Percentiles rank a stretch among this genome's conserved stretches.
These are phyloP conservation scores for Juncus effusus DNA, from an alignment of 176 grass and related monocot genomes.

Conservation along the genomic window DNA sequence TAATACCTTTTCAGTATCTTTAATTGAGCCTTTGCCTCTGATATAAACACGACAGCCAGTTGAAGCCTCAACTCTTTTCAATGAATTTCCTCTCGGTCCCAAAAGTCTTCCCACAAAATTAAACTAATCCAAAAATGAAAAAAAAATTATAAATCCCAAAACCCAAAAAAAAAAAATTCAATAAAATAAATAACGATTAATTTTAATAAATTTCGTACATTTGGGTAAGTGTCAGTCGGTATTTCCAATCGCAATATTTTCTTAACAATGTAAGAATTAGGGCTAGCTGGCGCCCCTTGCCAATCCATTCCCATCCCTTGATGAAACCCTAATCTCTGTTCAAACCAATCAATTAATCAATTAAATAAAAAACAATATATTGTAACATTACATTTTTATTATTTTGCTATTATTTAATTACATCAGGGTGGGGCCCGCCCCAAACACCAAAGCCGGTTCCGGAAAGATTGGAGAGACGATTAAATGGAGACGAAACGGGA, in stretches of 20 bases:
- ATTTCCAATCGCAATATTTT: constrained; percentile 91
- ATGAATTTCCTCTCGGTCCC: constrained; percentile 89
- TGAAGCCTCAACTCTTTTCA: constrained; percentile 92
- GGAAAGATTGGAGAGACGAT: constrained; percentile 52
- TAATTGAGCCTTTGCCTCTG: constrained; percentile 96
- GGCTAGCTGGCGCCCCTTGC: constrained; percentile 72
- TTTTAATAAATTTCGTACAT: constrained; percentile 33
- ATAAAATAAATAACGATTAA: background rate
- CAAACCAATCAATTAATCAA: constrained; percentile 26
- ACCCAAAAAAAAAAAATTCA: constrained; percentile 30
- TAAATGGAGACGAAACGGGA: constrained; percentile 59
- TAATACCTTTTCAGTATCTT: constrained; percentile 77
- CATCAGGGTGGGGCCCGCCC: constrained; percentile 62
- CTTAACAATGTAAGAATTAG: constrained; percentile 71
- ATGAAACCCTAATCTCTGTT: constrained; percentile 59
- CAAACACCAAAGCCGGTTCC: constrained; percentile 63
- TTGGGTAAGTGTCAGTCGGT: constrained; percentile 70
- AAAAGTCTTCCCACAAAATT: constrained; percentile 99
- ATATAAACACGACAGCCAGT: constrained; percentile 98
- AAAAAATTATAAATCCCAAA: constrained; percentile 28
- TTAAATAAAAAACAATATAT: constrained; percentile 11
- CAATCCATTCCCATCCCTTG: constrained; percentile 64
- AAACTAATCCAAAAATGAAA: constrained; percentile 44
- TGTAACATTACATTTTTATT: constrained; percentile 4
- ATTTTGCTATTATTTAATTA: constrained; percentile 27